Conservation (phyloP, 768 basidiomycete species). For the Crassisporium funariophilum region DNA sequence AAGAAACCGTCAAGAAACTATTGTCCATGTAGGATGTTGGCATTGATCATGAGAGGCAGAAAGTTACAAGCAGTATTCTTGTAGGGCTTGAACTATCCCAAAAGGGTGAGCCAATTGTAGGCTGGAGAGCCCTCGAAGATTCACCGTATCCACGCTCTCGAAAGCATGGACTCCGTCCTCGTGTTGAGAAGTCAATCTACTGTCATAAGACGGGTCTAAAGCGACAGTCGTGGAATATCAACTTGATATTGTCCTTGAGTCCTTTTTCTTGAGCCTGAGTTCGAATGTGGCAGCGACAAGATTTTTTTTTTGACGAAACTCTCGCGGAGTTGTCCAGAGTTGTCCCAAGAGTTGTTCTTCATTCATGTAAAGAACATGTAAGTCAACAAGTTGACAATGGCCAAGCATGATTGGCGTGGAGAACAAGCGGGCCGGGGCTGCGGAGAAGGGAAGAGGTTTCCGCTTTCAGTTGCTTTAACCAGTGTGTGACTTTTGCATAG, state of each 20-base stretch:
- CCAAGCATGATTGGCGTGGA: too few relatives aligned
- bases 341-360: background rate
- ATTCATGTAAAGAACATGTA: background rate
- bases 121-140: conserved; percentile 47
- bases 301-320: conserved; percentile 43
- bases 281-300: conserved; percentile 59
- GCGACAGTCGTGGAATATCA: conserved; percentile 48
- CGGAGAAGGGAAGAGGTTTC: too few relatives aligned
- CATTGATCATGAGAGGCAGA: too few relatives aligned
- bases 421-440: too few relatives aligned
- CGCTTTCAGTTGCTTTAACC: too few relatives aligned
- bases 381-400: too few relatives aligned
- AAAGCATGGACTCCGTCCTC: conserved; percentile 44
- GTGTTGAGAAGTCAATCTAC: conserved; percentile 31
- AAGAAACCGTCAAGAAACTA: conserved; percentile 51
- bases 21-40: conserved; percentile 49
- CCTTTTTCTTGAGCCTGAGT: conserved; percentile 55
- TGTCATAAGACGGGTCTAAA: conserved; percentile 56
- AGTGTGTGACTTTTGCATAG: too few relatives aligned
- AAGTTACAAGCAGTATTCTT: too few relatives aligned
- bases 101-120: too few relatives aligned
- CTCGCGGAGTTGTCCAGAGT: conserved; percentile 56
- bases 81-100: too few relatives aligned
- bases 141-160: conserved; percentile 52
- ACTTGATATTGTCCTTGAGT: conserved; percentile 56